Percentiles rank a stretch among this genome's conserved stretches.
phyloP scores from a whole-genome alignment of 306 rosid genomes.

The Acacia confusa region DNA sequence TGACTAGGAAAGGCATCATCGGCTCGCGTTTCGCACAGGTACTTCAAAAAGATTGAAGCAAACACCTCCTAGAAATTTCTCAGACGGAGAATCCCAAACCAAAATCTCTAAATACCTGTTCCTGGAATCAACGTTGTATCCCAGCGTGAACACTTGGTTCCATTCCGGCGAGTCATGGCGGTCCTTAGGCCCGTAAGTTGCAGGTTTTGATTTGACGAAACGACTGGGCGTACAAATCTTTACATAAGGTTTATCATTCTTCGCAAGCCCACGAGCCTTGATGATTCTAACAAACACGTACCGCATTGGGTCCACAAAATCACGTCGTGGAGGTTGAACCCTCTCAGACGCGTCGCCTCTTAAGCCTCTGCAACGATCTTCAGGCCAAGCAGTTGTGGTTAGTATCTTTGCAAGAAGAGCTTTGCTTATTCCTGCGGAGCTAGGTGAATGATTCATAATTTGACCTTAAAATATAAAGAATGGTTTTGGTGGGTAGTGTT shows the following conservation, averaged over 20 bases:
- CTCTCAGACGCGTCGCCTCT: conserved; percentile 16
- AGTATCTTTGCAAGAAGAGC: conserved; percentile 57
- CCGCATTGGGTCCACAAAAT: conserved; percentile 90
- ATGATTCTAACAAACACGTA: too few species aligned
- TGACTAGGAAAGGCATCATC: conserved; percentile 46
- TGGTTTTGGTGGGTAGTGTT: conserved; percentile 26
- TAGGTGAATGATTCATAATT: conserved; percentile 48
- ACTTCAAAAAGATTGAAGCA: conserved; percentile 53
- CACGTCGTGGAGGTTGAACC: conserved; percentile 69
- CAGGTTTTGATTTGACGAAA: too few species aligned
- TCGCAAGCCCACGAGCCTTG: too few species aligned
- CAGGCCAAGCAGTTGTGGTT: not conserved
- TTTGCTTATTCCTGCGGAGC: conserved; percentile 49
- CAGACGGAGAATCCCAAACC: conserved; percentile 61
- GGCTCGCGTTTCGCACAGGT: conserved; percentile 39
- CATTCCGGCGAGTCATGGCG: conserved; percentile 76
- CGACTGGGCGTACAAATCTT: too few species aligned
- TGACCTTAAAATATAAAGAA: conserved; percentile 42
- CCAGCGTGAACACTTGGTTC: conserved; percentile 70
- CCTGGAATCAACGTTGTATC: conserved; percentile 46
- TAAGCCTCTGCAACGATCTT: too few species aligned
- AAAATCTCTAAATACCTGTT: conserved; percentile 66
- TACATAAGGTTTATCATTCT: too few species aligned
- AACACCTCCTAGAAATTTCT: conserved; percentile 78
- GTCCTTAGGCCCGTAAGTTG: too few species aligned